phyloP scores from a whole-genome alignment of 345 rosid genomes.

The Acer negundo region DNA sequence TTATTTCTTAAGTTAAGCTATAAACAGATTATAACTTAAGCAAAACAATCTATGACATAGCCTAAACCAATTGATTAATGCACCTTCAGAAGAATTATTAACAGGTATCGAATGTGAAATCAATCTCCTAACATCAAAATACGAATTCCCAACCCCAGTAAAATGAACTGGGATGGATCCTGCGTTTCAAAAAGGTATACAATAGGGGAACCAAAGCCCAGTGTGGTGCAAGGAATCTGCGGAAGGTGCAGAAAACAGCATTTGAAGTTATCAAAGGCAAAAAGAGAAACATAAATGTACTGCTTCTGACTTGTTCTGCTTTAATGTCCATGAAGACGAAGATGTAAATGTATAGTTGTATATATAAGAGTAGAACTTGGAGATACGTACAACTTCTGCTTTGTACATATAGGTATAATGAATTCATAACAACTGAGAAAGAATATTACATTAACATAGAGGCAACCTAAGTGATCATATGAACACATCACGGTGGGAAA shows the following conservation, averaged over 20 bases:
- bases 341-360: neutral
- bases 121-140: neutral
- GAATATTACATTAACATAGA: constrained; percentile 12
- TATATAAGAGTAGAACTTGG: neutral
- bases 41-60: no score
- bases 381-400: neutral
- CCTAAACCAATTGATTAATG: neutral
- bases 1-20: no score
- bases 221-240: neutral
- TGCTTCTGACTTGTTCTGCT: neutral
- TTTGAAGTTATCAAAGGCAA: neutral
- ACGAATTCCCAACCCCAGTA: neutral
- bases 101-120: neutral
- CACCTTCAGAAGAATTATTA: neutral
- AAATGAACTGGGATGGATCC: neutral
- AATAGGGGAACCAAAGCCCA: neutral
- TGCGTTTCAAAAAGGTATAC: neutral
- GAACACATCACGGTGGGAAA: constrained; percentile 14
- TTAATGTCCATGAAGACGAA: no score
- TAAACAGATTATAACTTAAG: no score
- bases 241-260: neutral
- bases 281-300: neutral
- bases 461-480: constrained; percentile 32
- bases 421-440: neutral
- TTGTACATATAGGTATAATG: no score